A percentile compares a stretch with the other conserved stretches of the same genome.
Evolutionary conservation across 2,329 filamentous ascomycete species (phyloP).

Genomic region (Sarocladium kiliense): DNA sequence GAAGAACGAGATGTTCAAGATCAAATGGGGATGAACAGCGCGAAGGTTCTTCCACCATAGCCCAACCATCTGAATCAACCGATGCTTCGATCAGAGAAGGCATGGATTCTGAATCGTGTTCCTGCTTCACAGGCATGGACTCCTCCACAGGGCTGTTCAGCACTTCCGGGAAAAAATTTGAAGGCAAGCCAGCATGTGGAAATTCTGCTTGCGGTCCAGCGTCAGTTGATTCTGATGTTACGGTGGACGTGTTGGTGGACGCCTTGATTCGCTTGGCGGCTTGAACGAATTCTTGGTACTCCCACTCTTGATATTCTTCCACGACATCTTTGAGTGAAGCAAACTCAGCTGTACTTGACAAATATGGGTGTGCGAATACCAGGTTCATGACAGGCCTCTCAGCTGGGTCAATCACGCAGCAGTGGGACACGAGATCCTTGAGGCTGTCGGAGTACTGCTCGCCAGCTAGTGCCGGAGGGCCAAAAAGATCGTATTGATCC

Average conservation of each 20-base stretch:
- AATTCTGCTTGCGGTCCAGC: too few relatives aligned
- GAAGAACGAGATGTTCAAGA: not conserved
- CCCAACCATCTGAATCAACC: not conserved
- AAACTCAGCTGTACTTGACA: not conserved
- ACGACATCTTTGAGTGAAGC: not conserved
- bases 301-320: not conserved
- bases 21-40: slow-evolving; percentile 4
- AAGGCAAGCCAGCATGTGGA: too few relatives aligned
- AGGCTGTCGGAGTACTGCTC: not conserved
- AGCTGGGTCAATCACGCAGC: not conserved
- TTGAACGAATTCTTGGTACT: not conserved
- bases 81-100: not conserved
- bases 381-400: not conserved
- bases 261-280: not conserved
- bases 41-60: slow-evolving; percentile 1
- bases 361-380: not conserved
- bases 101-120: too few relatives aligned
- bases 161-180: too few relatives aligned
- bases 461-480: not conserved
- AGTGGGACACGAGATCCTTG: not conserved
- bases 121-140: too few relatives aligned
- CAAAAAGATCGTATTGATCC: not conserved
- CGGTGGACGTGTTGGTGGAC: not conserved
- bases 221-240: too few relatives aligned
- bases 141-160: too few relatives aligned